phyloP scores from a whole-genome alignment of 768 basidiomycete genomes.

The Erythrobasidium yunnanense region DNA sequence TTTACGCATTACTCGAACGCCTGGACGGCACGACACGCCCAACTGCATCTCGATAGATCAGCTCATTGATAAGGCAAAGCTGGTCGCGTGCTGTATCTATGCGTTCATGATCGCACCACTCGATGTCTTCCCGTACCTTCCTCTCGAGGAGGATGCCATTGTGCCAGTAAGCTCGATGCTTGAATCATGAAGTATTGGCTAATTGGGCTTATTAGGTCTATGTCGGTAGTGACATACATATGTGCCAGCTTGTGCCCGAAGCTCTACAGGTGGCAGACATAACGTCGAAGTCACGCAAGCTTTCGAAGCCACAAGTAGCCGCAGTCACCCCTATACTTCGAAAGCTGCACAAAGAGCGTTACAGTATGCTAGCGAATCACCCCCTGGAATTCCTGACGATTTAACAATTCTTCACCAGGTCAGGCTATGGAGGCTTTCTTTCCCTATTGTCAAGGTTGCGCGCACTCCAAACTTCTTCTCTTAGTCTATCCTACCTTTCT shows the following conservation, averaged over 20 bases:
- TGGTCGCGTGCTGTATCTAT: background rate
- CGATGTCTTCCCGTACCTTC: slow-evolving; percentile 15
- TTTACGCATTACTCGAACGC: slow-evolving; percentile 9
- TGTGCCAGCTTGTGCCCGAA: background rate
- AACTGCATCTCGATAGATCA: slow-evolving; percentile 19
- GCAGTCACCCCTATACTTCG: background rate
- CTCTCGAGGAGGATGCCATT: background rate
- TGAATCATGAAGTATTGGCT: no score
- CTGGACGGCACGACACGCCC: background rate
- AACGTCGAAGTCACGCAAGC: background rate
- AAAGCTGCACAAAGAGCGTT: background rate
- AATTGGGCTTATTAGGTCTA: background rate
- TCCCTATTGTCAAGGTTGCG: slow-evolving; percentile 5
- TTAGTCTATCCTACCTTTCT: slow-evolving; percentile 24
- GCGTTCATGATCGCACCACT: slow-evolving; percentile 6
- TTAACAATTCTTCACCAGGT: background rate
- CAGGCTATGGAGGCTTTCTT: slow-evolving; percentile 4
- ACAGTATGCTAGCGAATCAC: background rate
- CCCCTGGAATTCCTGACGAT: background rate
- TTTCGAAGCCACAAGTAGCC: background rate
- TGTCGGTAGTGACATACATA: slow-evolving; percentile 11
- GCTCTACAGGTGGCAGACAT: background rate
- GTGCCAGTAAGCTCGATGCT: slow-evolving; percentile 2
- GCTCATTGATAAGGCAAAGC: slow-evolving; percentile 10
- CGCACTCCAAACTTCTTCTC: slow-evolving; percentile 24